Conservation (phyloP, 495 filamentous ascomycete genomes). For the Penicillium lagena region DNA sequence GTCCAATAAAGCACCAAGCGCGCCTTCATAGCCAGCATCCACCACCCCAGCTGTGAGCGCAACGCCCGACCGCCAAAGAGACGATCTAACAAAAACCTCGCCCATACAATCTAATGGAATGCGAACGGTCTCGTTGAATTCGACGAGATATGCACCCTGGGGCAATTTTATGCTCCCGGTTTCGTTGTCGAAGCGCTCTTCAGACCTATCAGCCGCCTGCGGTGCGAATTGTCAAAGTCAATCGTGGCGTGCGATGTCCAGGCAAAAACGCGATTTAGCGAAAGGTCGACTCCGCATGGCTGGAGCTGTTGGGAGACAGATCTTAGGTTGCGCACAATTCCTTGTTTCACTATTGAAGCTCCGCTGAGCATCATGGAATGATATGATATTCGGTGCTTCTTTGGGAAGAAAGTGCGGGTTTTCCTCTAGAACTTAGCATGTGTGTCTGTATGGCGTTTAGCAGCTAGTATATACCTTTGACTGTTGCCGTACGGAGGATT, state of each 20-base stretch:
- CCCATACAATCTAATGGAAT: constrained; percentile 36
- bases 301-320: constrained; percentile 24
- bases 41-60: constrained; percentile 34
- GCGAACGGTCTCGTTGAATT: constrained; percentile 40
- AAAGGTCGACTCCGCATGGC: constrained; percentile 40
- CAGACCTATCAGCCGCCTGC: constrained; percentile 17
- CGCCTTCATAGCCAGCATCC: constrained; percentile 42
- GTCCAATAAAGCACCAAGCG: constrained; percentile 36
- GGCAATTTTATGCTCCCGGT: constrained; percentile 13
- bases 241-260: constrained; percentile 35
- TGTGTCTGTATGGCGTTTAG: too few species aligned
- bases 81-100: constrained; percentile 28
- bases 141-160: constrained; percentile 34
- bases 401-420: too few species aligned
- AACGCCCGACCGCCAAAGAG: constrained; percentile 35
- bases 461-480: too few species aligned
- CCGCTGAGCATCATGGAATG: constrained; percentile 18
- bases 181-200: constrained; percentile 12
- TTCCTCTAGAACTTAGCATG: too few species aligned
- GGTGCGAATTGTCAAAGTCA: constrained; percentile 36
- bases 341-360: constrained; percentile 14
- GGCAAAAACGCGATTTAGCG: constrained; percentile 20
- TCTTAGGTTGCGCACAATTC: constrained; percentile 26
- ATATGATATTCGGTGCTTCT: too few species aligned
- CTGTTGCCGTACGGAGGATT: too few species aligned